Evolutionary conservation across 2,329 filamentous ascomycete genomes (phyloP).

Genomic region (Dactylellina sp.): DNA sequence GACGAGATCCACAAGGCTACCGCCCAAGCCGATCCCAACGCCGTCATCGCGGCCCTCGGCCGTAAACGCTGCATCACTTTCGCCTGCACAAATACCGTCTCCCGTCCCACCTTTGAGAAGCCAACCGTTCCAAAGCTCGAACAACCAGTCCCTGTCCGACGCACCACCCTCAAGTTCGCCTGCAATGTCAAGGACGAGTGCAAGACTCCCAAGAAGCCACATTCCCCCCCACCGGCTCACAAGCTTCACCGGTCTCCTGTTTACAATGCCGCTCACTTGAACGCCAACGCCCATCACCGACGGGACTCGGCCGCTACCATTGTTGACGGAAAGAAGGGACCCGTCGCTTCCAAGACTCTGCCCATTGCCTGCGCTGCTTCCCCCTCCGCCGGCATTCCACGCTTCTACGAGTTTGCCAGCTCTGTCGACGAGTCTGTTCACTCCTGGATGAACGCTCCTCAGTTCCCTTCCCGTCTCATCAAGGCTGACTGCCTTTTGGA

Average conservation of each 20-base stretch:
- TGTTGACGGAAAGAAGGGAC: conserved; percentile 63
- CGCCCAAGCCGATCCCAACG: conserved; percentile 66
- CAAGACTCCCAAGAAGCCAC: conserved; percentile 56
- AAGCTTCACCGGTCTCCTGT: conserved; percentile 34
- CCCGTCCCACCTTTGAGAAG: conserved; percentile 62
- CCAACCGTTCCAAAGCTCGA: conserved; percentile 62
- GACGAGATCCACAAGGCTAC: conserved; percentile 59
- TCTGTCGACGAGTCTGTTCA: conserved; percentile 80
- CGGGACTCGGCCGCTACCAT: conserved; percentile 68
- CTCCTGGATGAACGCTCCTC: conserved; percentile 85
- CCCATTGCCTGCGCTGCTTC: conserved; percentile 58
- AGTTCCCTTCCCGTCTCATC: conserved; percentile 75
- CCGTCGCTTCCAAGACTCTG: conserved; percentile 63
- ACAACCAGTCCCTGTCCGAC: conserved; percentile 63
- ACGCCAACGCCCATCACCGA: conserved; percentile 60
- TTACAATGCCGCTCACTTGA: conserved; percentile 18
- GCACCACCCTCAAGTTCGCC: conserved; percentile 79
- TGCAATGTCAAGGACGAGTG: conserved; percentile 65
- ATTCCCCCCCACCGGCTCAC: conserved; percentile 53
- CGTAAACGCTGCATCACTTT: conserved; percentile 94
- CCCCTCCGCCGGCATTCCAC: conserved; percentile 66
- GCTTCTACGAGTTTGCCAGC: conserved; percentile 92
- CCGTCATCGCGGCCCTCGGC: conserved; percentile 73
- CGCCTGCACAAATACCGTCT: conserved; percentile 76
- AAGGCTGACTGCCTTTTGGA: conserved; percentile 89